Base-by-base conservation (phyloP, 306 rosid species). In the Gleditsia sinensis region DNA sequence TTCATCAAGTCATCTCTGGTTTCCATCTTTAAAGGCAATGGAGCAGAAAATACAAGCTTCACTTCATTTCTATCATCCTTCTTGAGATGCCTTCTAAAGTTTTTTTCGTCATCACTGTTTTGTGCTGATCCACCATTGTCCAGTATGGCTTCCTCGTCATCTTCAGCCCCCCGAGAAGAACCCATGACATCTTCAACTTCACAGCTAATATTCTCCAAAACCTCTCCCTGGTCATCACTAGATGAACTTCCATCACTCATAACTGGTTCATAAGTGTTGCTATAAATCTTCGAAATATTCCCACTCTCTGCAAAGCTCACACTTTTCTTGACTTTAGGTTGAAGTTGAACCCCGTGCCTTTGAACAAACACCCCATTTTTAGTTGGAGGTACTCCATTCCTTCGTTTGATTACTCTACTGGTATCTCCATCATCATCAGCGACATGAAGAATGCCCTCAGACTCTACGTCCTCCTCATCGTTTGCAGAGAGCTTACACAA, bases 1-100 rank as follows among this genome's bases (percentile, higher is more conserved):
- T 80, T 87, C 69, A 69, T 57, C 75, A 58, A 72, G 32, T 80
- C 97, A 43, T 69, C 81, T 75, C 85, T 87, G 34, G 85, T 76
- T 80, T 90, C 99, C 99, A 95, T 95, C 77, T 84, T 88, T 60
- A 88, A 67, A 17, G 96, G 97, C 82, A 88, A 64, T 20, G 99
- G 98, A 49, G 98, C 84, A 8, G 97, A 82, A 79, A 88, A 90
- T 50, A 86, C 46, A 76, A 81, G 64, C 60, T 45, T 71, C 72
- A 61, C 86, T 79, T 62, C 68, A 72, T 63, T 68, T 63, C 37
- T 68, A 24, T 57, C 76, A 32, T 51, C 84, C 49, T 80, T 83
- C 33, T 46, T 71, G 4, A 61, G 50, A 59, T 37, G 42, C 34
- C 80, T 81, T 79, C 64, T 73, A 24, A 17, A 42, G 28, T 50